Conservation (phyloP, 768 basidiomycete genomes). For the Hemileccinum rubropunctum region DNA sequence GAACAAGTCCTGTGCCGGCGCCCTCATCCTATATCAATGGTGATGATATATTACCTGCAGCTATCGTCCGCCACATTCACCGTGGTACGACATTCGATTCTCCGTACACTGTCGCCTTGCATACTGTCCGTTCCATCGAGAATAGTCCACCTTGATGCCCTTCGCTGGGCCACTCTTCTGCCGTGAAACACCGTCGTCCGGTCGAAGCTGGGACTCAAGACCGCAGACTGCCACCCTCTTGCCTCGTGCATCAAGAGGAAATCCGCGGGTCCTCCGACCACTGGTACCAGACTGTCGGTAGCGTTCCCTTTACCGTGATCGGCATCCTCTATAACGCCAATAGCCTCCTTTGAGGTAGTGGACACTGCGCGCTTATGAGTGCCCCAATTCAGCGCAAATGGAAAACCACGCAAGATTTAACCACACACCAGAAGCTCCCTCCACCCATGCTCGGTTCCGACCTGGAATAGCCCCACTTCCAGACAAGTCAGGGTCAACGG, state of each 20-base stretch:
- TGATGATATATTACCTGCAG: not conserved
- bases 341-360: constrained; percentile 49
- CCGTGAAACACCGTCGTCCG: constrained; percentile 18
- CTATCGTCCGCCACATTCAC: not conserved
- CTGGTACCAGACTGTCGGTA: constrained; percentile 32
- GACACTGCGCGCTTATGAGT: constrained; percentile 47
- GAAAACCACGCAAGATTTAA: not conserved
- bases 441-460: constrained; percentile 47
- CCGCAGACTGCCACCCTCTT: constrained; percentile 41
- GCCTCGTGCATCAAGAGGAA: constrained; percentile 58
- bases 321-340: constrained; percentile 32
- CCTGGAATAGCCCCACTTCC: constrained; percentile 58
- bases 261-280: constrained; percentile 46
- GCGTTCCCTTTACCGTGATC: not conserved
- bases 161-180: constrained; percentile 17
- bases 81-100: not conserved
- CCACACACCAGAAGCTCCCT: constrained; percentile 45
- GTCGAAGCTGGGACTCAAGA: constrained; percentile 43
- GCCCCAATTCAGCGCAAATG: constrained; percentile 2
- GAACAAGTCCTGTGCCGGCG: too few species aligned
- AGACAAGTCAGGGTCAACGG: constrained; percentile 59
- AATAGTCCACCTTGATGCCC: constrained; percentile 15
- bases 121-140: constrained; percentile 12
- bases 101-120: not conserved
- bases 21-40: not conserved